Evolutionary conservation across 2,329 filamentous ascomycete species (phyloP).

Genomic region (Trichoderma gracile): DNA sequence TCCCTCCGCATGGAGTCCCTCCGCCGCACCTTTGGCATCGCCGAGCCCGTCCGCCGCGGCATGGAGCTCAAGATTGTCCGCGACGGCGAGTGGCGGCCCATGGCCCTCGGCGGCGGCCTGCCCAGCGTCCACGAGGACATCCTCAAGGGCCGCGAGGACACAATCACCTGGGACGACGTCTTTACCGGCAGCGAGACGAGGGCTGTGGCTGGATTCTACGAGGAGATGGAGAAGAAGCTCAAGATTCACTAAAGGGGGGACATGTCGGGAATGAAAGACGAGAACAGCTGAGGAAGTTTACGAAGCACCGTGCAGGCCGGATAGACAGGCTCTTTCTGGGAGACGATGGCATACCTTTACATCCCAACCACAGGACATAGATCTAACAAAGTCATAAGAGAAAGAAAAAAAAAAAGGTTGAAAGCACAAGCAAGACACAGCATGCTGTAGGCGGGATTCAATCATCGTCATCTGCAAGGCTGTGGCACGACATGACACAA

Average conservation of each 20-base stretch:
- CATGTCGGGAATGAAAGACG: neutral
- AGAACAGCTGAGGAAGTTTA: neutral
- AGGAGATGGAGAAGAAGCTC: slow-evolving; percentile 91
- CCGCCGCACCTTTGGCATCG: slow-evolving; percentile 84
- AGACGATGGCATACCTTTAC: neutral
- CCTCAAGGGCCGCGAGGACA: slow-evolving; percentile 73
- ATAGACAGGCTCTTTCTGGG: neutral
- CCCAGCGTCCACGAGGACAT: slow-evolving; percentile 86
- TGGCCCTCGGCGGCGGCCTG: slow-evolving; percentile 60
- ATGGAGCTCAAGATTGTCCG: slow-evolving; percentile 93
- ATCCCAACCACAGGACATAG: neutral
- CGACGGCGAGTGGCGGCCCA: slow-evolving; percentile 77
- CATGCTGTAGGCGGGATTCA: neutral
- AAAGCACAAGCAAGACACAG: neutral
- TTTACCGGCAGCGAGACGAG: slow-evolving; percentile 77
- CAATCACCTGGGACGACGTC: slow-evolving; percentile 90
- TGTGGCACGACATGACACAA: neutral
- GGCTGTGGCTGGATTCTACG: slow-evolving; percentile 72
- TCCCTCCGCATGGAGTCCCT: slow-evolving; percentile 83
- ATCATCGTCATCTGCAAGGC: neutral
- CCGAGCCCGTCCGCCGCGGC: slow-evolving; percentile 84
- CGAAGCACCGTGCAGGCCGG: neutral
- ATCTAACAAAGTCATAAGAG: neutral
- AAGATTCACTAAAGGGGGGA: slow-evolving; percentile 57
- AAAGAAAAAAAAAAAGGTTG: neutral